A percentile compares a stretch with the other conserved stretches of the same genome.
Evolutionary conservation across 2,329 filamentous ascomycete genomes (phyloP).

Genomic region (Penicillium sp.): DNA sequence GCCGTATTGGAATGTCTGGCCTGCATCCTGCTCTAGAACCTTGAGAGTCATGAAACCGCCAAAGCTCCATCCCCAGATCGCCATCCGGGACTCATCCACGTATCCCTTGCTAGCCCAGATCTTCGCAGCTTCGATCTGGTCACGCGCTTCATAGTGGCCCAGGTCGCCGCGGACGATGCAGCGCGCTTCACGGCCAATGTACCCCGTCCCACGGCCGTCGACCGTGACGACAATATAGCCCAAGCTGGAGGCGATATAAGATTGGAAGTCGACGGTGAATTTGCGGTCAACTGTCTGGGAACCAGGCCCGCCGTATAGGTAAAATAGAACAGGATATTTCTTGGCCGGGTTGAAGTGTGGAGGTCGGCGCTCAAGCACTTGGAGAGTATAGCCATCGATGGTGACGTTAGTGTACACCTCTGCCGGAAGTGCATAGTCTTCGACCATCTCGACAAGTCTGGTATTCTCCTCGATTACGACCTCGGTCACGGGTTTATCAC

Average conservation of each 20-base stretch:
- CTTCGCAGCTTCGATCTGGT: constrained; percentile 87
- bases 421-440: constrained; percentile 74
- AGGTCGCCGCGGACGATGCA: constrained; percentile 78
- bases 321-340: constrained; percentile 90
- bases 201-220: constrained; percentile 89
- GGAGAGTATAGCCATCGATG: constrained; percentile 69
- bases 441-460: constrained; percentile 61
- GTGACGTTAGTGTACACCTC: constrained; percentile 77
- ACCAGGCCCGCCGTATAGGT: constrained; percentile 90
- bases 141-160: constrained; percentile 75
- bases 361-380: constrained; percentile 77
- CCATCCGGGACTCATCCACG: constrained; percentile 73
- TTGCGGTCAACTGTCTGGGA: constrained; percentile 78
- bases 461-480: constrained; percentile 74
- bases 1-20: constrained; percentile 86
- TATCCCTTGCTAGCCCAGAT: constrained; percentile 76
- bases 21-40: constrained; percentile 84
- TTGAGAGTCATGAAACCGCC: constrained; percentile 95
- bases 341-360: constrained; percentile 79
- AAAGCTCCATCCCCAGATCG: constrained; percentile 98
- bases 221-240: constrained; percentile 94
- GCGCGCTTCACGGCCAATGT: constrained; percentile 75
- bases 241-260: constrained; percentile 76
- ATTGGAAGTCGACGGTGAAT: constrained; percentile 83
- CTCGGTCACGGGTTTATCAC: constrained; percentile 59